phyloP scores from a whole-genome alignment of 352 stramenopile species.

The Discostella stelligera region DNA sequence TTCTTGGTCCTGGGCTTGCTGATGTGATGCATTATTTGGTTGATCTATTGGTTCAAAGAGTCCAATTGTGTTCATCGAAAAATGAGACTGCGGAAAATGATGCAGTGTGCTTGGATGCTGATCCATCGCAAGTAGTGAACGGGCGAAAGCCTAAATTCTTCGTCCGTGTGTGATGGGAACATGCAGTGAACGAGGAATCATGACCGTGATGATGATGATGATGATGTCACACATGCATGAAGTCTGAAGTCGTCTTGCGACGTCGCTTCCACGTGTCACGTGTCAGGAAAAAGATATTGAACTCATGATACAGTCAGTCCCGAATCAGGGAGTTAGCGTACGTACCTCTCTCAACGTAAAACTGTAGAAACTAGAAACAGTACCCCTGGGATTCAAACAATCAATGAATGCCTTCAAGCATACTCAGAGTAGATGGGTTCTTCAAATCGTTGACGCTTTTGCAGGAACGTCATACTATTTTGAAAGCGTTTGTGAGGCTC shows the following conservation, averaged over 20 bases:
- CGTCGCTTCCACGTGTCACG: no score
- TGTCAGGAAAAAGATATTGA: not conserved
- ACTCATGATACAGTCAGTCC: not conserved
- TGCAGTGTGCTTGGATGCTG: not conserved
- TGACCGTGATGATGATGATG: not conserved
- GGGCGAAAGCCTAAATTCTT: not conserved
- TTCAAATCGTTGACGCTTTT: slow-evolving; percentile 59
- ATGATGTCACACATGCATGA: not conserved
- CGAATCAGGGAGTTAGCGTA: no score
- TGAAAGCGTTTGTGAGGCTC: slow-evolving; percentile 81
- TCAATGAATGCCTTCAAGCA: no score
- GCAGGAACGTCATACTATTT: slow-evolving; percentile 76
- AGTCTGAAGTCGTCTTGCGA: not conserved
- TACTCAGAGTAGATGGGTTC: slow-evolving; percentile 72
- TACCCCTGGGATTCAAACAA: no score
- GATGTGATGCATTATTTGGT: slow-evolving; percentile 2
- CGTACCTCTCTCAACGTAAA: no score
- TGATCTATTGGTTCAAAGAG: not conserved
- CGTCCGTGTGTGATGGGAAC: no score
- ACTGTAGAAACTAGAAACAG: no score
- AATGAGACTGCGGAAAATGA: not conserved
- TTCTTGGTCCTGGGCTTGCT: not conserved
- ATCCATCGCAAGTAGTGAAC: slow-evolving; percentile 4
- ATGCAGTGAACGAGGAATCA: no score
- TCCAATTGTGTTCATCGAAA: not conserved